Conservation (phyloP, 2,329 filamentous ascomycete species). For the Paecilomyces niveus region DNA sequence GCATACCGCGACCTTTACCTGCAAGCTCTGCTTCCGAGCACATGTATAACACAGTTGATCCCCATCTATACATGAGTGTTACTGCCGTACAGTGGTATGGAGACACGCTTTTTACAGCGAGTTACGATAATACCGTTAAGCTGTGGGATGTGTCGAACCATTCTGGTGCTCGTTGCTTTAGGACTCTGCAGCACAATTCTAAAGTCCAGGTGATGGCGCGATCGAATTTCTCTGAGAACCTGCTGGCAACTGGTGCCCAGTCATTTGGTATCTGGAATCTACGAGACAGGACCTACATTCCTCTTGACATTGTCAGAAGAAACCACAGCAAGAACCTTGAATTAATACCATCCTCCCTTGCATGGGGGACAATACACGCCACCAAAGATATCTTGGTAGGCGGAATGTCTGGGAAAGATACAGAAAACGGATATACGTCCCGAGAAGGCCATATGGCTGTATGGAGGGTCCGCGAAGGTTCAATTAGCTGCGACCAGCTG, state of each 20-base stretch:
- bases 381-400: conserved; percentile 44
- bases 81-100: conserved; percentile 48
- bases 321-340: conserved; percentile 23
- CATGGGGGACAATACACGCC: conserved; percentile 37
- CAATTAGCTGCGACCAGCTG: conserved; percentile 30
- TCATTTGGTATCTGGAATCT: conserved; percentile 31
- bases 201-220: conserved; percentile 47
- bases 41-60: conserved; percentile 44
- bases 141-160: conserved; percentile 44
- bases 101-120: conserved; percentile 44
- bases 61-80: conserved; percentile 50
- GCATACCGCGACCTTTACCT: conserved; percentile 33
- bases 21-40: conserved; percentile 35
- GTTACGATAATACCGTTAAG: conserved; percentile 51
- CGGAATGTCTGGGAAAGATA: conserved; percentile 44
- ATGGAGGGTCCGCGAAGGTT: conserved; percentile 43
- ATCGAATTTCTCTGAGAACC: conserved; percentile 26
- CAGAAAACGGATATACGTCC: conserved; percentile 23
- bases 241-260: conserved; percentile 43
- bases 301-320: conserved; percentile 17
- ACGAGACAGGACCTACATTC: conserved; percentile 12
- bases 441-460: conserved; percentile 47
- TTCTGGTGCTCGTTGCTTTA: conserved; percentile 18
- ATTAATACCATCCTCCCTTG: conserved; percentile 39
- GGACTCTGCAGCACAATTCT: conserved; percentile 38